Base-by-base conservation (phyloP, 1,284 basidiomycete genomes). In the Papiliotrema terrestris region DNA sequence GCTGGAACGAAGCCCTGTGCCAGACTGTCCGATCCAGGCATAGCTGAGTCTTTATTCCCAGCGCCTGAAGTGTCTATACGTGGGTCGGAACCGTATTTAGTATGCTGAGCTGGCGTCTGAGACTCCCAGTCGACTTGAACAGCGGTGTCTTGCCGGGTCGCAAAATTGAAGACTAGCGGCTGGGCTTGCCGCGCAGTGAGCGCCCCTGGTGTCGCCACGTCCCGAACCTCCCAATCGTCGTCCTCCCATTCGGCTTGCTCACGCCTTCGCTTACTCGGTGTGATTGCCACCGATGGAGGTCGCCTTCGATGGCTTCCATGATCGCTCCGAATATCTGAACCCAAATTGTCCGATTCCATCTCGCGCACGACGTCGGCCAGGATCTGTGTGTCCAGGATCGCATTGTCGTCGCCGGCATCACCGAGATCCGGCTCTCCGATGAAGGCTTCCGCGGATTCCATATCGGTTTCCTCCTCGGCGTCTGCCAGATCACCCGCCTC, bases 81-180 rank as follows among this genome's bases (percentile, higher is more conserved):
- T 17, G 26, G 3, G 14, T 29, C 5, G 14, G 38, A 43, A 20
- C 13, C 35, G 6, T 36, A 8, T 6, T 11, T n/a, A 48, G 3
- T 35, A 3, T 19, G 29, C 3, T 11, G n/a, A 36, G 25, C 11
- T 15, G 38, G 20, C 8, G 22, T 26, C 9, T 55, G 36, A 36
- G 60, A 59, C 46, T 51, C 66, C 61, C 62, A 69, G 5, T 54
- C 55, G 14, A 69, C 38, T 25, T 60, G 60, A 22, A 53, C 55
- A 1, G 62, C 66, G 52, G 61, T 62, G 0, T 44, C 44, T 51
- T 68, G 67, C 26, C 55, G 46, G 17, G 48, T 50, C 2, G 54
- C 54, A 43, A 61, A 67, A 26, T 66, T 57, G 55, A 69, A 69
- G 13, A 17, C 25, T 8, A 20, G 6, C 13, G 38, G 45, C 3